Percentiles rank a stretch among this genome's conserved stretches.
phyloP scores from a whole-genome alignment of 1,139 yeast species.

The Kodamaea sp. region DNA sequence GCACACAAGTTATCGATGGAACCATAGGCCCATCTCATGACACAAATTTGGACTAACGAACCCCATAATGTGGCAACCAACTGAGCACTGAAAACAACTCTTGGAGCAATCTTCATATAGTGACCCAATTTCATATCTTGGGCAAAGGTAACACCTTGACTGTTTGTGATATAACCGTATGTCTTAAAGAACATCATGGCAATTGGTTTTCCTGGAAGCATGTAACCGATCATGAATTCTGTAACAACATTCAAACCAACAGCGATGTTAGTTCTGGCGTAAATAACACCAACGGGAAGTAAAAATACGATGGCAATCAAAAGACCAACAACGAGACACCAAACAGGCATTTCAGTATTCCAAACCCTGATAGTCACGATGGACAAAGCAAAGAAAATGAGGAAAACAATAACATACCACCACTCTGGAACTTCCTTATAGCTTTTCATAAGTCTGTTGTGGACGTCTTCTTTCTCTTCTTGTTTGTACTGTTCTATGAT shows the following conservation, averaged over 20 bases:
- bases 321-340: slow-evolving; percentile 40
- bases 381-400: slow-evolving; percentile 40
- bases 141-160: slow-evolving; percentile 53
- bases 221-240: slow-evolving; percentile 47
- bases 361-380: slow-evolving; percentile 41
- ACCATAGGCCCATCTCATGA: slow-evolving; percentile 45
- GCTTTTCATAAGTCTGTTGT: slow-evolving; percentile 58
- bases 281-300: slow-evolving; percentile 46
- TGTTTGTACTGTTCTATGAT: slow-evolving; percentile 46
- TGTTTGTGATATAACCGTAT: slow-evolving; percentile 51
- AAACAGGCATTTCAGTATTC: slow-evolving; percentile 47
- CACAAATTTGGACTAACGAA: slow-evolving; percentile 45
- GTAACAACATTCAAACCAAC: slow-evolving; percentile 50
- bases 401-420: slow-evolving; percentile 55
- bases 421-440: slow-evolving; percentile 67
- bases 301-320: slow-evolving; percentile 43
- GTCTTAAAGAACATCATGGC: slow-evolving; percentile 52
- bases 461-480: slow-evolving; percentile 57
- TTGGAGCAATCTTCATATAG: slow-evolving; percentile 54
- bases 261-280: slow-evolving; percentile 43
- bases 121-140: slow-evolving; percentile 58
- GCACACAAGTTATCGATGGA: slow-evolving; percentile 51
- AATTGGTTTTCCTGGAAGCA: slow-evolving; percentile 49
- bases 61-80: slow-evolving; percentile 49
- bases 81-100: slow-evolving; percentile 46